Evolutionary conservation across 148 eudicot species (phyloP), one percentile per base, ranked within the genome.

Genomic region (Pouteria glomerata): DNA sequence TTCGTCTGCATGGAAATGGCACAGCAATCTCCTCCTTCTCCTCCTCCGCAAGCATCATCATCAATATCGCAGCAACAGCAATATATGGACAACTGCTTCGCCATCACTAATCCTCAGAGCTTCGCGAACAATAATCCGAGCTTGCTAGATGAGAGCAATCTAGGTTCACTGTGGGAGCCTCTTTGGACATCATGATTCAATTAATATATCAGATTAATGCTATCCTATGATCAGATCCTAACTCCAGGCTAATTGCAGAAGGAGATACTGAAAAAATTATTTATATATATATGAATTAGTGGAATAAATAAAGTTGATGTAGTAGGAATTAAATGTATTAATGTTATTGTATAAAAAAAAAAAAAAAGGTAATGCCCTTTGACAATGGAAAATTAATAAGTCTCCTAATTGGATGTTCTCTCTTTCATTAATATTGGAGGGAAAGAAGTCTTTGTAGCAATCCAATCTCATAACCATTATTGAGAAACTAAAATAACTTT

Each of bases 1-100:
- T 30, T 77, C 0, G 45, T 77, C 33, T 81, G 41, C 73, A 73
- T 75, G 79, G 82, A 79, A 51, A 71, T 73, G 80, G 66, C 79
- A 1, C 83, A n/a, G n/a, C n/a, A 79, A 45, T 77, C 73, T 51
- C 84, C 80, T 3, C 75, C 73, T 37, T 55, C 65, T 3, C 1
- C 70, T 3, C 29, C 71, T 23, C 39, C 59, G 30, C 75, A 73
- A 39, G 55, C 65, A 10, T 1, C 70, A 4, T 19, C 71, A 10
- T 1, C 70, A 4, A 19, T 60, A 24, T 21, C 31, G 30, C 59
- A 1, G 23, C 55, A 51, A 8, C 56, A 51, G 23, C 57, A 60
- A 33, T 4, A 31, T 2, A 23, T 45, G 68, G 71, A 59, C 62
- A 42, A 64, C 29, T 61, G 2, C 52, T 15, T 18, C 52, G 6